These are phyloP conservation scores for Paraphaeosphaeria minitans DNA, from an alignment of 2,329 filamentous ascomycete genomes.

Conservation along the genomic window DNA sequence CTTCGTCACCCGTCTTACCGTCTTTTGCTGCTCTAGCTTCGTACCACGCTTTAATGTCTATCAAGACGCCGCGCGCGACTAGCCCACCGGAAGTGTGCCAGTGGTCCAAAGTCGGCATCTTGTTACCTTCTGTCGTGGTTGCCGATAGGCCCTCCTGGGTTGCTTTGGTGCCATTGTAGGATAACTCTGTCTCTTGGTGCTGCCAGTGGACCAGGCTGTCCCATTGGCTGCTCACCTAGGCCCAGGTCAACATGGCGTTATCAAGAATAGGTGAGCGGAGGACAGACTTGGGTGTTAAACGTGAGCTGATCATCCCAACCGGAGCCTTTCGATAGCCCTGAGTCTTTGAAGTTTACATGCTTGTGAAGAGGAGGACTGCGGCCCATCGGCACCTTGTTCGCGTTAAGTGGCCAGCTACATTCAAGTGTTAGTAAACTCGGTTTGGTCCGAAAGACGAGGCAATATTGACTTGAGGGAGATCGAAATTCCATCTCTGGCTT, in stretches of 20 bases:
- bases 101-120: constrained; percentile 22
- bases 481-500: constrained; percentile 31
- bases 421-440: neutral
- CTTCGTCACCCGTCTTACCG: constrained; percentile 15
- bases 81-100: constrained; percentile 19
- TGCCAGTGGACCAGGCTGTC: constrained; percentile 35
- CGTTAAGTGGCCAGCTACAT: constrained; percentile 20
- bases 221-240: constrained; percentile 26
- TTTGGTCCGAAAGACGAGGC: neutral
- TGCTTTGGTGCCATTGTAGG: constrained; percentile 21
- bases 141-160: constrained; percentile 18
- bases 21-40: constrained; percentile 16
- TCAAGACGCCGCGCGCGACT: constrained; percentile 20
- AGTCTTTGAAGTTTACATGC: constrained; percentile 25
- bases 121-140: constrained; percentile 13
- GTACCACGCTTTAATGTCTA: constrained; percentile 21
- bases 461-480: constrained; percentile 22
- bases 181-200: constrained; percentile 15
- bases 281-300: constrained; percentile 36
- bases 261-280: neutral
- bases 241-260: neutral
- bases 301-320: constrained; percentile 30
- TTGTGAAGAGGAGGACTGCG: constrained; percentile 34
- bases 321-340: constrained; percentile 16
- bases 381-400: constrained; percentile 26